These are phyloP conservation scores for Chenopodium berlandieri DNA, from an alignment of 148 eudicot genomes.

Conservation along the genomic window DNA sequence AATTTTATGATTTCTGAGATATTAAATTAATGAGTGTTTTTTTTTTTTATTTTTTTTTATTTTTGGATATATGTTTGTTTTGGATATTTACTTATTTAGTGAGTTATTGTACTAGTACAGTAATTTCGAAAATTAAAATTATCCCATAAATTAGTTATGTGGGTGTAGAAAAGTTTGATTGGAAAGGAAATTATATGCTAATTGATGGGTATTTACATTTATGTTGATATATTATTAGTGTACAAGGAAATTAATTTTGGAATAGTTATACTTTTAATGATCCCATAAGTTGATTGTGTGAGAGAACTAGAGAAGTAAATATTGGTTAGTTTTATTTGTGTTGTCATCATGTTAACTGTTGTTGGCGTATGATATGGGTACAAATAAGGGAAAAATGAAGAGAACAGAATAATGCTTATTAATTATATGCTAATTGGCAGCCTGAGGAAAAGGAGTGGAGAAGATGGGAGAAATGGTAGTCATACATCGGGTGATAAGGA, in stretches of 20 bases:
- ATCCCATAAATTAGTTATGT: neutral
- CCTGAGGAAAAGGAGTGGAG: slow-evolving; percentile 21
- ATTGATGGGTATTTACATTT: neutral
- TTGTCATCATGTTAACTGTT: neutral
- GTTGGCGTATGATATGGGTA: neutral
- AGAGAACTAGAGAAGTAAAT: neutral
- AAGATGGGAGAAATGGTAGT: slow-evolving; percentile 8
- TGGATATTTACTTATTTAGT: neutral
- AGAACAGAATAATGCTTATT: neutral
- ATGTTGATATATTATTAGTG: neutral
- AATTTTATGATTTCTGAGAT: too few species aligned
- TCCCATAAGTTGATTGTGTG: neutral
- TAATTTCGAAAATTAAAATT: neutral
- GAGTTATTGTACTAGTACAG: neutral
- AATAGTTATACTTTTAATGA: too few species aligned
- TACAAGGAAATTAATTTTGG: neutral
- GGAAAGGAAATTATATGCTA: neutral
- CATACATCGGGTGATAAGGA: neutral
- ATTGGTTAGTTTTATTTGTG: neutral
- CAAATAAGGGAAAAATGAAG: neutral
- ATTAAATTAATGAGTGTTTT: too few species aligned
- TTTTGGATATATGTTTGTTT: neutral
- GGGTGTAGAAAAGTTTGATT: neutral
- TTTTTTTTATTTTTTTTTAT: too few species aligned
- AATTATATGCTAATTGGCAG: slow-evolving; percentile 16